Evolutionary conservation across 352 stramenopile genomes (phyloP).

Genomic region (Pythium oligandrum): DNA sequence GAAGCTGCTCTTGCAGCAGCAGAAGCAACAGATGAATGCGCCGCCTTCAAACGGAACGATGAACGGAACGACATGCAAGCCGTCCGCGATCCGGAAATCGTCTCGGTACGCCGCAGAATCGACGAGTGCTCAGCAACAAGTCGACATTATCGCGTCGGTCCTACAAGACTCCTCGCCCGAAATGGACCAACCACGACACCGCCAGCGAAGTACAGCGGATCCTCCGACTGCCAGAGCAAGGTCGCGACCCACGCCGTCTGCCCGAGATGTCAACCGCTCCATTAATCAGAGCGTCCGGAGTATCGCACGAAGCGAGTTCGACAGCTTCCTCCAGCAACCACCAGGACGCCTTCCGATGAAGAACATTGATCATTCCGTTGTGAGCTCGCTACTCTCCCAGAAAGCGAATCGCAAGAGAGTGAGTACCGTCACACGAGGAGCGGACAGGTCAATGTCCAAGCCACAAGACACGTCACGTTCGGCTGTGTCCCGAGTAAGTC

Average conservation of each 20-base stretch:
- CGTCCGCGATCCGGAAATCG: too few species aligned
- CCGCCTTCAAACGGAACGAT: too few species aligned
- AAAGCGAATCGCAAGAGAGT: background rate
- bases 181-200: background rate
- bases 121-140: background rate
- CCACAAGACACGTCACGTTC: too few species aligned
- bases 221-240: too few species aligned
- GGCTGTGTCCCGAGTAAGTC: background rate
- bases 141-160: slow-evolving; percentile 22
- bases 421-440: too few species aligned
- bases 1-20: slow-evolving; percentile 66
- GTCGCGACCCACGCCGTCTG: too few species aligned
- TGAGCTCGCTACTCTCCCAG: background rate
- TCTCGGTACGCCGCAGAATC: background rate
- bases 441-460: too few species aligned
- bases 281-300: slow-evolving; percentile 2
- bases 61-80: too few species aligned
- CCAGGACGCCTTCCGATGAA: background rate
- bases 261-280: background rate
- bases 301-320: slow-evolving; percentile 1
- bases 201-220: too few species aligned
- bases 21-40: slow-evolving; percentile 21
- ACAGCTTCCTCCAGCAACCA: background rate
- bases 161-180: slow-evolving; percentile 8
- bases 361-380: background rate